Base-by-base conservation (phyloP, 164 flowering plant genomes). In the Nymphaea colorata region DNA sequence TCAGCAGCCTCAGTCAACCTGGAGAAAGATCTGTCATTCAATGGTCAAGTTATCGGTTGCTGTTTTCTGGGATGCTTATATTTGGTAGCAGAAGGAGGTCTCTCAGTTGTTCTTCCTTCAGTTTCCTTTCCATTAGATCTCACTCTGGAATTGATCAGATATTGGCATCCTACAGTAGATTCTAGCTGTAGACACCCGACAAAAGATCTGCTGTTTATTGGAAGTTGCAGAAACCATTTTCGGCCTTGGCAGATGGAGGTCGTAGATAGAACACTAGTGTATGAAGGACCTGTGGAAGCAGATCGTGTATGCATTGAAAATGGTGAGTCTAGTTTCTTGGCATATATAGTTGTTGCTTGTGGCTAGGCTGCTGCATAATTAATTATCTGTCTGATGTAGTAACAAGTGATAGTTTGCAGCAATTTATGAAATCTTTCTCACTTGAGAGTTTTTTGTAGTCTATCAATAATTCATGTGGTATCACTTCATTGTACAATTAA, bases 261-360 rank as follows among this genome's bases (percentile, higher is more conserved):
- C 62, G 71, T 95, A 79, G 99, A 95, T 74, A 84, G 86, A 76
- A 83, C 80, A 73, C 73, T 92, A 82, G 45, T 92, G 66, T 84
- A 81, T 79, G 99, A 92, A 82, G 83, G 90, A 67, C 85, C 88
- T 65, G 87, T 76, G 73, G 97, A 74, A 77, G 98, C 94, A 67
- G 99, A 90, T 76, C 80, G 67, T 68, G 42, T 95, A 61, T 95
- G 97, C 76, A 69, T 82, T 74, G 82, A 81, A 79, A 95, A 95
- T 81, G 99, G 99, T 92, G 72, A 86, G 88, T 41, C 51, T 75
- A 60, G 5, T 59, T 68, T 3, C 16, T 16, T 55, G 59, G 59
- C 59, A 8, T 55, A 55, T 55, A 8, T 55, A 55, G 10, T 16
- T 55, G 59, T 2, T 8, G 59, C n/a, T n/a, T n/a, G n/a, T n/a